Evolutionary conservation across 306 rosid genomes (phyloP), one percentile per base, ranked within the genome.

Genomic region (Arachis hypogaea): DNA sequence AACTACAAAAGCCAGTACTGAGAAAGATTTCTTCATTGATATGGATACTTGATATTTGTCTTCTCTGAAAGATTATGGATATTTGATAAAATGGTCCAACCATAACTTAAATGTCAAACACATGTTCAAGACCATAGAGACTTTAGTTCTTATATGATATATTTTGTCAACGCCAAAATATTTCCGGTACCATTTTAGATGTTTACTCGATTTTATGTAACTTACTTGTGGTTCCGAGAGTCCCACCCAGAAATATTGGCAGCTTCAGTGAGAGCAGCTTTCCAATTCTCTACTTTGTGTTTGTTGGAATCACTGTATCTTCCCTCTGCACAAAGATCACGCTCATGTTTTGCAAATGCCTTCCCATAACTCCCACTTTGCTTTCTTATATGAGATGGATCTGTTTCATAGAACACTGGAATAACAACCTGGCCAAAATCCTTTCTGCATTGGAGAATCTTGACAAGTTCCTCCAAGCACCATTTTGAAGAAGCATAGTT

Each of bases 381-480:
- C 0, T 59, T 30, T 2, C 76, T 44, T 0, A 72, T 43, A 40
- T 72, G 18, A 0, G 76, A 59, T 18, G 76, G 76, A n/a, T 72
- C 73, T 4, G 43, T 12, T 57, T 45, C 11, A 8, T 75, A 65
- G 41, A 73, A 63, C 6, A 73, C 45, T 0, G 78, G 62, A 0
- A 78, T 63, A 14, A 66, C 71, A 51, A 49, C 11, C 7, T 63
- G 78, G 0, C 51, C 61, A 0, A 8, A 0, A 33, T 50, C n/a
- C 44, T 11, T 45, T 40, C 33, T 61, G 52, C 77, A 38, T 18
- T 49, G 28, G 3, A 62, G 51, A 3, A 62, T 47, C 3, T 49
- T 43, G 9, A 57, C 14, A 22, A 73, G 62, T 40, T 70, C 75
- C 10, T 57, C 57, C 66, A 70, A 70, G 62, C 75, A 70, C 66